Conservation (phyloP, 371 early-diverging fungal species). For the Smittium mucronatum region DNA sequence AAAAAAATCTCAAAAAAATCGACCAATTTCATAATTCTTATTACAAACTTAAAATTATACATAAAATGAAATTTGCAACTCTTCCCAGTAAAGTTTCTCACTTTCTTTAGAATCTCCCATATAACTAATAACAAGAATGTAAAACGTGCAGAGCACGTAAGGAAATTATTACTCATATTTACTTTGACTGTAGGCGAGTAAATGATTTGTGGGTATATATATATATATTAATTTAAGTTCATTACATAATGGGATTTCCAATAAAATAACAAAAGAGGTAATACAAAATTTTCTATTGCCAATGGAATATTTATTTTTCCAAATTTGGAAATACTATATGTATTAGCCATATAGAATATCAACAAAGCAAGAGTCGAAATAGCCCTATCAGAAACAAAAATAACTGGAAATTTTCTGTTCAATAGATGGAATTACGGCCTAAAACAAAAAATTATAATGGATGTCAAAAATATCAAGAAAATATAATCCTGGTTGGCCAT, state of each 20-base stretch:
- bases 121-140: too few relatives aligned
- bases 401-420: neutral
- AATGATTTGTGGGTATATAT: too few relatives aligned
- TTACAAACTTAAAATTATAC: too few relatives aligned
- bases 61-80: too few relatives aligned
- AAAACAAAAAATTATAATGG: neutral
- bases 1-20: too few relatives aligned
- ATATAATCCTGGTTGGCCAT: neutral
- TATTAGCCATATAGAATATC: neutral
- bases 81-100: too few relatives aligned
- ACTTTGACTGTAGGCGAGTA: too few relatives aligned
- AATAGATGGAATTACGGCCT: neutral
- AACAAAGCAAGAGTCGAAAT: neutral
- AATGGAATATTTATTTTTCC: neutral
- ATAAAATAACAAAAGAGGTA: neutral
- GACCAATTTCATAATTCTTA: too few relatives aligned
- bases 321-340: neutral
- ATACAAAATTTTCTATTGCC: neutral
- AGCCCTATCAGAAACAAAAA: neutral
- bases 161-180: too few relatives aligned
- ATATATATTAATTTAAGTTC: too few relatives aligned
- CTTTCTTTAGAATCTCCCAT: too few relatives aligned
- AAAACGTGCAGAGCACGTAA: too few relatives aligned
- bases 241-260: neutral
- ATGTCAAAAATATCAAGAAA: neutral